Conservation (phyloP, 306 rosid genomes). For the Parietaria judaica region DNA sequence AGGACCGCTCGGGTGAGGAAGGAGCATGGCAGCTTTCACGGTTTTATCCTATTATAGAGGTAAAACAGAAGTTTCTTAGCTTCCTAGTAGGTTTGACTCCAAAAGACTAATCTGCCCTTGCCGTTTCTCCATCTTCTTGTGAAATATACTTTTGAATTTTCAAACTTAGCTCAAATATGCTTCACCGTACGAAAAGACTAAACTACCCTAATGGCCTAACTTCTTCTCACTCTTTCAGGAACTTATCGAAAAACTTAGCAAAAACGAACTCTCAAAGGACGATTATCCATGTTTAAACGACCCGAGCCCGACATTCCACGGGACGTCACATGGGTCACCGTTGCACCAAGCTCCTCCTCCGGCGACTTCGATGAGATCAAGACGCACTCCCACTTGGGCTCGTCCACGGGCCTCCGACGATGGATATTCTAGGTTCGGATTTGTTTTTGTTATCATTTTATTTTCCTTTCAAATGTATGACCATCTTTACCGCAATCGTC, state of each 20-base stretch:
- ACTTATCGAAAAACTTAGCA: slow-evolving; percentile 73
- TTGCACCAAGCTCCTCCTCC: slow-evolving; percentile 47
- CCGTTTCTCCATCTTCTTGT: too few species aligned
- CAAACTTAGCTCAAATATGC: too few species aligned
- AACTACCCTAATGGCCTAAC: too few species aligned
- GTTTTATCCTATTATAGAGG: slow-evolving; percentile 95
- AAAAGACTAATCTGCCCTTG: too few species aligned
- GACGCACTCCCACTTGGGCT: slow-evolving; percentile 86
- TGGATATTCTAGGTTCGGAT: slow-evolving; percentile 78
- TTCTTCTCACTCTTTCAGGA: slow-evolving; percentile 41
- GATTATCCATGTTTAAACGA: slow-evolving; percentile 93
- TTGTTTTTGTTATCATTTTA: neutral
- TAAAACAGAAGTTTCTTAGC: slow-evolving; percentile 2
- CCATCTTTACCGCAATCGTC: too few species aligned
- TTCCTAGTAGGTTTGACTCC: too few species aligned
- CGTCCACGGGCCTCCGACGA: slow-evolving; percentile 84
- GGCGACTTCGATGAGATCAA: slow-evolving; percentile 90
- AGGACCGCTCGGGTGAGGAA: slow-evolving; percentile 70
- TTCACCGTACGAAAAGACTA: too few species aligned
- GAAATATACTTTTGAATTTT: too few species aligned
- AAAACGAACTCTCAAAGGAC: slow-evolving; percentile 68
- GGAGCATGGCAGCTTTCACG: slow-evolving; percentile 84
- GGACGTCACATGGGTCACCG: slow-evolving; percentile 44
- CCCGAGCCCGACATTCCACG: slow-evolving; percentile 63
- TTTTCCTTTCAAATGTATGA: neutral